Evolutionary conservation across 306 rosid species (phyloP), one percentile per base, ranked within the genome.

Genomic region (Ceratonia siliqua): DNA sequence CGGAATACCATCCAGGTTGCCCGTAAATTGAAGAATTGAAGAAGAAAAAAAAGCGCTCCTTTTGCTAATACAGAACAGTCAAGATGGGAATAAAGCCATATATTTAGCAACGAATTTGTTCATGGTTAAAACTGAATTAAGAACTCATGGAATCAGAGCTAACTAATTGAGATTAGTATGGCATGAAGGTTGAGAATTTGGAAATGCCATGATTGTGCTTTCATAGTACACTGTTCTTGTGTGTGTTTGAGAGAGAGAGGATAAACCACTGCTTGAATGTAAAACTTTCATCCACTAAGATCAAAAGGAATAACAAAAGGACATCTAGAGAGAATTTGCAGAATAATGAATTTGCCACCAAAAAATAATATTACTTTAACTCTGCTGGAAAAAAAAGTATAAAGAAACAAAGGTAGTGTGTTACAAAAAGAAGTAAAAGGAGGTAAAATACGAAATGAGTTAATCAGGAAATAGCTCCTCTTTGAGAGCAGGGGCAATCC

Each of bases 401-500:
- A 9, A n/a, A 62, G 36, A 52, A 73, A 2, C 0, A 46, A 46
- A 54, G 38, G 6, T 2, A 6, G 25, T 35, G 28, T 76, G 33
- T 50, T 55, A 22, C 68, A 28, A 41, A 63, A 41, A 45, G 9
- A 63, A 46, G 35, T 46, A n/a, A 27, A 38, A 38, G 57, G 33
- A 36, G 57, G 36, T 30, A 32, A 53, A 69, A 68, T n/a, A n/a
- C n/a, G n/a, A n/a, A n/a, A n/a, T n/a, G n/a, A n/a, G n/a, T n/a
- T n/a, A 70, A 36, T 52, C 54, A 74, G 97, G 98, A 75, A 91
- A 91, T 12, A 92, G 77, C 61, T 92, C 97, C 2, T 90, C 98
- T 84, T 92, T 94, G 30, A 90, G 79, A 50, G 78, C 9, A 67
- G 99, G 96, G 69, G 91, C 91, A 20, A 92, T 90, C 99, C 99